These are phyloP conservation scores for Pythium dissimile DNA, from an alignment of 352 stramenopile genomes.

Conservation along the genomic window DNA sequence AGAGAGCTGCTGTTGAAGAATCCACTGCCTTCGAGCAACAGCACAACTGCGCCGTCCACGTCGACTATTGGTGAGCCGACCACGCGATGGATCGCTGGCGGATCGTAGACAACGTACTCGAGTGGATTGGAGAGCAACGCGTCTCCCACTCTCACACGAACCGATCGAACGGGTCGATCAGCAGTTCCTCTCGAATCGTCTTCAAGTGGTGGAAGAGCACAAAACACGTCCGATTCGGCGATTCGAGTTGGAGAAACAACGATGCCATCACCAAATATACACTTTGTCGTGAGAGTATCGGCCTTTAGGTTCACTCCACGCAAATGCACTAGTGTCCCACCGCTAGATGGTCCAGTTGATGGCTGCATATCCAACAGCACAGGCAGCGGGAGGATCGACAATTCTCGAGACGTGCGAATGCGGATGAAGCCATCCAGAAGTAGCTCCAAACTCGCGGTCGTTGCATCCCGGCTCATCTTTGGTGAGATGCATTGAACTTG, in stretches of 20 bases:
- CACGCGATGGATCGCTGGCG: neutral
- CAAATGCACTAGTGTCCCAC: neutral
- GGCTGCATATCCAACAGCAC: neutral
- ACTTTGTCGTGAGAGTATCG: neutral
- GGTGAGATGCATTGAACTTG: slow-evolving; percentile 6
- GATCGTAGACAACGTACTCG: neutral
- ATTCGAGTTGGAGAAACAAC: neutral
- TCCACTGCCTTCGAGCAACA: neutral
- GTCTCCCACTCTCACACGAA: no score
- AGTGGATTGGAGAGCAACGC: slow-evolving; percentile 1
- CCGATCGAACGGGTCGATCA: no score
- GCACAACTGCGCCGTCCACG: neutral
- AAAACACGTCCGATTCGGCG: neutral
- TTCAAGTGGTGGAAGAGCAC: neutral
- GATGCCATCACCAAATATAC: slow-evolving; percentile 7
- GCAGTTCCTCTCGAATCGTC: no score
- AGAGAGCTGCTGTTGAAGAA: slow-evolving; percentile 12
- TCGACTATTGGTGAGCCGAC: neutral
- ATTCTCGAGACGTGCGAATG: neutral
- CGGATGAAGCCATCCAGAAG: neutral
- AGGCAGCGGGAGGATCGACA: neutral
- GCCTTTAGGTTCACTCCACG: neutral
- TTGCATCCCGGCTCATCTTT: neutral
- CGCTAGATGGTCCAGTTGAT: neutral
- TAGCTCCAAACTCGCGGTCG: neutral